Conservation (phyloP, 352 stramenopile genomes). For the Thraustotheca clavata region DNA sequence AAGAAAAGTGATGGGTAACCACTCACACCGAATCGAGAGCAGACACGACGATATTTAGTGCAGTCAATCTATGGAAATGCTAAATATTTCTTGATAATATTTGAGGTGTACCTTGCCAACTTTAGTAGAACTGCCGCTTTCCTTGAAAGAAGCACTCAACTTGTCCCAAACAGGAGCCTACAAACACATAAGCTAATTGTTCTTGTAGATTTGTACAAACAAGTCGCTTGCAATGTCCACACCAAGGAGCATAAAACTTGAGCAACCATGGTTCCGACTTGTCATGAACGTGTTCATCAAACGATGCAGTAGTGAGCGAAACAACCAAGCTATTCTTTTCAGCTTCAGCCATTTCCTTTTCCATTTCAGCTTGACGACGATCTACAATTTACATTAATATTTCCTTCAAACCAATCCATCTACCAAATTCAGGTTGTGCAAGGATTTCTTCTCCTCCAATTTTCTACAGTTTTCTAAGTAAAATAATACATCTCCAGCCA, state of each 20-base stretch:
- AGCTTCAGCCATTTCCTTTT: constrained; percentile 43
- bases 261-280: constrained; percentile 65
- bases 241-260: constrained; percentile 81
- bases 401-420: constrained; percentile 22
- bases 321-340: constrained; percentile 52
- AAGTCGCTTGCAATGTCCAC: constrained; percentile 73
- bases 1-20: constrained; percentile 75
- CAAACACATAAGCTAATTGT: background rate
- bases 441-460: constrained; percentile 48
- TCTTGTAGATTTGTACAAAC: constrained; percentile 9
- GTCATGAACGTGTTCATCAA: constrained; percentile 57
- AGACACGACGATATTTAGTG: constrained; percentile 70
- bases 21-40: constrained; percentile 72
- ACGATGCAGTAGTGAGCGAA: constrained; percentile 40
- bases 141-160: constrained; percentile 53
- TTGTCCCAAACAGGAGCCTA: constrained; percentile 58
- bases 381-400: constrained; percentile 1
- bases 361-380: constrained; percentile 21
- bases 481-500: background rate
- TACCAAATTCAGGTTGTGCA: constrained; percentile 47
- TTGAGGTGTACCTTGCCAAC: constrained; percentile 46
- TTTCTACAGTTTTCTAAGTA: constrained; percentile 19
- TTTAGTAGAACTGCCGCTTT: constrained; percentile 43
- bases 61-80: constrained; percentile 33
- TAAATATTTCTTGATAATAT: background rate